Evolutionary conservation across 106 monocot species (phyloP).

Genomic region (Apostasia ramifera): DNA sequence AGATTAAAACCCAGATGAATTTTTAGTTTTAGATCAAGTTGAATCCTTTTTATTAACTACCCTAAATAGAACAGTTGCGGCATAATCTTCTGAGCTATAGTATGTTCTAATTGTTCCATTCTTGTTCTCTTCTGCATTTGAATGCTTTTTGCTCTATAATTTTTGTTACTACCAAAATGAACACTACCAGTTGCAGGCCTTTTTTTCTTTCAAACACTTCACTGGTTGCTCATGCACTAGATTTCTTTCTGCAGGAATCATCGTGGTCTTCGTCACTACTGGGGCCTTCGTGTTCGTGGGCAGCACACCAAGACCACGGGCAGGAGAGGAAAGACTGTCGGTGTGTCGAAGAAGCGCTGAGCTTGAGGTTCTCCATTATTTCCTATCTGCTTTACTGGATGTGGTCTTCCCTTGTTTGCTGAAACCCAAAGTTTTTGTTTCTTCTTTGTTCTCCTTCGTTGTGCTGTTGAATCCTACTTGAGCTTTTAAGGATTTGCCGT

Average conservation of each 20-base stretch:
- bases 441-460: too few relatives aligned
- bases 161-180: too few relatives aligned
- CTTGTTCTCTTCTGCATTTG: not conserved
- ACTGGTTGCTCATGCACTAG: not conserved
- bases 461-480: too few relatives aligned
- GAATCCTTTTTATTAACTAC: too few relatives aligned
- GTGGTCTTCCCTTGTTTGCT: too few relatives aligned
- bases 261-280: conserved; percentile 61
- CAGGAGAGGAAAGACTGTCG: conserved; percentile 66
- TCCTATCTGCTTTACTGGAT: too few relatives aligned
- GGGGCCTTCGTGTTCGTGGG: conserved; percentile 66
- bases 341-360: conserved; percentile 75
- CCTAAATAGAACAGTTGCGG: too few relatives aligned
- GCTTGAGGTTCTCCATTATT: not conserved
- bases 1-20: too few relatives aligned
- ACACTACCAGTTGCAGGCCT: not conserved
- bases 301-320: conserved; percentile 75
- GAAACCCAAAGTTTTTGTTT: too few relatives aligned
- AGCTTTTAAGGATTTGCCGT: too few relatives aligned
- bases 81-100: too few relatives aligned
- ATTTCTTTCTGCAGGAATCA: conserved; percentile 37
- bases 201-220: not conserved
- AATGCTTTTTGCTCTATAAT: not conserved
- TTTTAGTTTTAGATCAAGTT: too few relatives aligned
- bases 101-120: not conserved